These are phyloP conservation scores for Balamuthia mandrillaris DNA, from an alignment of 208 protist species.

Conservation along the genomic window DNA sequence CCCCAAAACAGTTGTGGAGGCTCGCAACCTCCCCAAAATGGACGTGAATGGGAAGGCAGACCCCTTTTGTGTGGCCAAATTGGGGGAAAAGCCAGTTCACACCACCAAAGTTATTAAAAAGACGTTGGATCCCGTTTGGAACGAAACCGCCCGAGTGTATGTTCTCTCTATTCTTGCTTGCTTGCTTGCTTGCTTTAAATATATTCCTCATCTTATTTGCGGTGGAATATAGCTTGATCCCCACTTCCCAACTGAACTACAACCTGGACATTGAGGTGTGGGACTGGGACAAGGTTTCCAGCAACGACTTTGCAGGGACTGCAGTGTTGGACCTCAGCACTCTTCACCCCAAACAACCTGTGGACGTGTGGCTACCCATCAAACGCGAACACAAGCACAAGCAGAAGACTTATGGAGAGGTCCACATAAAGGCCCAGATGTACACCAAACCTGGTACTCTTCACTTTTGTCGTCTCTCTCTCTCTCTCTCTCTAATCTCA, in stretches of 20 bases:
- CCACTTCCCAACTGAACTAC: conserved; percentile 5
- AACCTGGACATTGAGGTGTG: neutral
- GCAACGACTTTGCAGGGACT: conserved; percentile 9
- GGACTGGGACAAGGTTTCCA: conserved; percentile 21
- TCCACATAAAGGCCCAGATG: neutral
- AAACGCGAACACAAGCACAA: neutral
- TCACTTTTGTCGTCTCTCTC: neutral
- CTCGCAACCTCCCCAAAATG: conserved; percentile 9
- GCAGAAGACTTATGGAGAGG: neutral
- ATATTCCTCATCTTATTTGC: too few species aligned
- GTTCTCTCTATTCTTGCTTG: neutral
- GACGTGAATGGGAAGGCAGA: conserved; percentile 18
- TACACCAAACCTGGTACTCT: neutral
- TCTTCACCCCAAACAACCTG: neutral
- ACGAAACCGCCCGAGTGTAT: conserved; percentile 9
- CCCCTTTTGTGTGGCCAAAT: neutral
- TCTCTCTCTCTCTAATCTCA: neutral
- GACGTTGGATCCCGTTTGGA: neutral
- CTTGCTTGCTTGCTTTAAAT: neutral
- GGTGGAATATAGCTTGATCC: neutral
- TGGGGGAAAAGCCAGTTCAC: neutral
- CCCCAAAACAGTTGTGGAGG: conserved; percentile 2
- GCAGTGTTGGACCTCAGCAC: conserved; percentile 1
- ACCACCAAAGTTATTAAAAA: conserved; percentile 1
- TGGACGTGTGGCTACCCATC: conserved; percentile 6